A percentile compares a stretch with the other conserved stretches of the same genome.
Conservation (phyloP, 2,329 filamentous ascomycete genomes). For the Penicillium nordicum region DNA sequence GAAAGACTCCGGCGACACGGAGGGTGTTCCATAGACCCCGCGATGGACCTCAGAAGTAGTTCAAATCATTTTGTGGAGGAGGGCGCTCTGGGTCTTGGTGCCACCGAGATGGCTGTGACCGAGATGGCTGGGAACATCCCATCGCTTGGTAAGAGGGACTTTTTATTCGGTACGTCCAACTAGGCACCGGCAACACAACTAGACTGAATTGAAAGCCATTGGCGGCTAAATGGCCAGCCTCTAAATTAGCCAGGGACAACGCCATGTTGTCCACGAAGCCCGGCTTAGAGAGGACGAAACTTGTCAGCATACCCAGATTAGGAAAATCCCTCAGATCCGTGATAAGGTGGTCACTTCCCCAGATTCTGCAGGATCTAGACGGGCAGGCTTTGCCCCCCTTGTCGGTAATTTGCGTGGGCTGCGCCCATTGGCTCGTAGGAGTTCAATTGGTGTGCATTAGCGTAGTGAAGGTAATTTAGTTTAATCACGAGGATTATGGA, state of each 20-base stretch:
- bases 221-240: not conserved
- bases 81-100: not conserved
- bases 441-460: not conserved
- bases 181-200: not conserved
- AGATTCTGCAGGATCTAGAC: not conserved
- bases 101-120: not conserved
- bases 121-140: not conserved
- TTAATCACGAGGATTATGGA: not conserved
- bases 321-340: not conserved
- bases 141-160: not conserved
- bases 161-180: not conserved
- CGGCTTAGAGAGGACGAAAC: not conserved
- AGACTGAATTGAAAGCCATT: not conserved
- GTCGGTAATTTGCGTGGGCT: not conserved
- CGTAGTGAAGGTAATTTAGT: not conserved
- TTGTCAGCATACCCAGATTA: not conserved
- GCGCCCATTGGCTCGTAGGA: not conserved
- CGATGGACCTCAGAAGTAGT: not conserved
- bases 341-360: not conserved
- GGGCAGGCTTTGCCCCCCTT: not conserved
- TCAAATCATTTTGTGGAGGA: not conserved
- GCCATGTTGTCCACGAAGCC: not conserved
- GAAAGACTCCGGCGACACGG: constrained; percentile 23
- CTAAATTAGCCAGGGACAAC: not conserved
- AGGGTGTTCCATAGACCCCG: constrained; percentile 4